A percentile compares a stretch with the other conserved stretches of the same genome.
Conservation (phyloP, 257 asterid species). For the Paraleonurus japonicus region DNA sequence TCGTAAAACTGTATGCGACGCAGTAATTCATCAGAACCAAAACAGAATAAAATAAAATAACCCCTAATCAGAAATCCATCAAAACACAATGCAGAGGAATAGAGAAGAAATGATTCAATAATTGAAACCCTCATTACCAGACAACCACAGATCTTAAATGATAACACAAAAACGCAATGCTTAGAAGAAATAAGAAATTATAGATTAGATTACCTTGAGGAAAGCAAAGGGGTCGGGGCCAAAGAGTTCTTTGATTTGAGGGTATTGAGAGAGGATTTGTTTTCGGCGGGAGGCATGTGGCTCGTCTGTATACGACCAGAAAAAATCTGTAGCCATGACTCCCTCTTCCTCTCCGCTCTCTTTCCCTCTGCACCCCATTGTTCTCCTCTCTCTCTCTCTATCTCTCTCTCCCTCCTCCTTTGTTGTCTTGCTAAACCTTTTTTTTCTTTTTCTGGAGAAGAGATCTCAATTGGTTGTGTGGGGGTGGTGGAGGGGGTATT, state of each 20-base stretch:
- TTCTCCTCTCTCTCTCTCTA: background rate
- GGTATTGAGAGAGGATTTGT: slow-evolving; percentile 85
- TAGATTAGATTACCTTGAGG: slow-evolving; percentile 51
- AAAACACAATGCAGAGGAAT: slow-evolving; percentile 8
- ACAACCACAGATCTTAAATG: background rate
- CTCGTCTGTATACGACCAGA: slow-evolving; percentile 94
- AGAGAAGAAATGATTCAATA: background rate
- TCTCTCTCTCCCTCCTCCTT: background rate
- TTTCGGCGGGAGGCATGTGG: slow-evolving; percentile 91
- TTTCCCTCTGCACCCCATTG: slow-evolving; percentile 53
- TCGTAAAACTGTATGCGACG: too few relatives aligned
- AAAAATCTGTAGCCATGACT: slow-evolving; percentile 76
- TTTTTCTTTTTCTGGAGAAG: background rate
- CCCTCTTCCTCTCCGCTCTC: slow-evolving; percentile 52
- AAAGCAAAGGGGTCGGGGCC: slow-evolving; percentile 92
- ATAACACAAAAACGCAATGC: background rate
- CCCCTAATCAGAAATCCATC: background rate
- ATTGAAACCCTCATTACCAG: background rate
- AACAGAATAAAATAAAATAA: background rate
- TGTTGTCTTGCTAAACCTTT: background rate
- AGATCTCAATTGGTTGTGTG: slow-evolving; percentile 7
- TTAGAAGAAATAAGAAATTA: background rate
- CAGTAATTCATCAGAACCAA: background rate
- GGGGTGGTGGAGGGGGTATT: background rate
- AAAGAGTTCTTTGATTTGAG: slow-evolving; percentile 75